A percentile compares a stretch with the other conserved stretches of the same genome.
Conservation (phyloP, 768 basidiomycete genomes). For the Termitomyces sp. region DNA sequence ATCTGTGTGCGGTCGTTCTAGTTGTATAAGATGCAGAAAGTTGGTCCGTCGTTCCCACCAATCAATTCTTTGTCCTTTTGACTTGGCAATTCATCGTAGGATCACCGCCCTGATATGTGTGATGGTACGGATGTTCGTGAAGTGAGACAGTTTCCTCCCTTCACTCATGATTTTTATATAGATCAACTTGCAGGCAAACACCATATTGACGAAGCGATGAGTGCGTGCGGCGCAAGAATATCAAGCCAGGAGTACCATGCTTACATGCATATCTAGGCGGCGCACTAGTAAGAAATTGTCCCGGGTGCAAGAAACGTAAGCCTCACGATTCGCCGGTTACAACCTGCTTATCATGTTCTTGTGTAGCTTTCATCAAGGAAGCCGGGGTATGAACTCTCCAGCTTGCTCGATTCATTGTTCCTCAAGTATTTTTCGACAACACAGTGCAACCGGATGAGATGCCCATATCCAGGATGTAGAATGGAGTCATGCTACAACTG, state of each 20-base stretch:
- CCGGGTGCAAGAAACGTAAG: constrained; percentile 75
- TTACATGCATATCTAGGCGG: constrained; percentile 36
- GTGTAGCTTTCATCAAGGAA: constrained; percentile 74
- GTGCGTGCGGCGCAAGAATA: constrained; percentile 32
- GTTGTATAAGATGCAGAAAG: constrained; percentile 77
- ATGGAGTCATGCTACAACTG: constrained; percentile 85
- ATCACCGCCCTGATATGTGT: constrained; percentile 78
- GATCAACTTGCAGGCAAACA: constrained; percentile 50
- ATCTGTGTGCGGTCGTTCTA: constrained; percentile 68
- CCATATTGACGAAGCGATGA: constrained; percentile 90
- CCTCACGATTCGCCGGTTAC: neutral
- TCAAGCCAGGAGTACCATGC: neutral
- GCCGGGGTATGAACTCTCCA: constrained; percentile 47
- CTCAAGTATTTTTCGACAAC: neutral
- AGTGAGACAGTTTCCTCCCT: neutral
- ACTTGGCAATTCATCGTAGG: constrained; percentile 29
- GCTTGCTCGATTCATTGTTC: neutral
- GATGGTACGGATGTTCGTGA: constrained; percentile 41
- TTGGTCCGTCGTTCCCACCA: constrained; percentile 33
- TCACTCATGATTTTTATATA: neutral
- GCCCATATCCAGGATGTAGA: constrained; percentile 51
- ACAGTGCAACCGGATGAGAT: constrained; percentile 92
- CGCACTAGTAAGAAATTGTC: constrained; percentile 85
- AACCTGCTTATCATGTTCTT: neutral
- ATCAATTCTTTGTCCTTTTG: neutral